A percentile compares a stretch with the other conserved stretches of the same genome.
Evolutionary conservation across 805 yeast species (phyloP).

Genomic region (Wickerhamomyces canadensis): DNA sequence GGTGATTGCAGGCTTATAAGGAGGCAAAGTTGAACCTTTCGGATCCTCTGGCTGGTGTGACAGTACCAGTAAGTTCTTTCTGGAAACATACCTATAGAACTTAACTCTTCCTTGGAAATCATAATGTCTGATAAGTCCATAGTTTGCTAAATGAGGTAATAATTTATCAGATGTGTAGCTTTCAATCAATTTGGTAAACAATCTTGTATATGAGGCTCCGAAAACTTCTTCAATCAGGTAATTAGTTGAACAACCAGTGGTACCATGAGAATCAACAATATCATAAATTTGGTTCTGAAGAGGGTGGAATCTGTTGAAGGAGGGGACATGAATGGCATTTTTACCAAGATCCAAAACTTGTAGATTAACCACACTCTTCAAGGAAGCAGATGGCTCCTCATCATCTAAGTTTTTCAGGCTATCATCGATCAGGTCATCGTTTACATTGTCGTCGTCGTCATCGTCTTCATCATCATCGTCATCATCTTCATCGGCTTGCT

Average conservation of each 20-base stretch:
- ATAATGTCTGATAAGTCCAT: constrained; percentile 50
- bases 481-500: constrained; percentile 23
- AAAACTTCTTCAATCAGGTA: constrained; percentile 43
- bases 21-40: constrained; percentile 25
- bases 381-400: constrained; percentile 14
- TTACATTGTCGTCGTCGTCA: constrained; percentile 26
- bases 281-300: constrained; percentile 58
- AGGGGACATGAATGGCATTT: constrained; percentile 10
- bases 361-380: constrained; percentile 13
- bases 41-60: constrained; percentile 22
- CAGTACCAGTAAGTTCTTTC: constrained; percentile 31
- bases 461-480: constrained; percentile 26
- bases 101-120: constrained; percentile 73
- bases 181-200: constrained; percentile 48
- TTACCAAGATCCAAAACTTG: constrained; percentile 13
- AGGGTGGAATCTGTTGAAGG: constrained; percentile 54
- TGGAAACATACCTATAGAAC: constrained; percentile 60
- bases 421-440: constrained; percentile 26
- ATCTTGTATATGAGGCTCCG: constrained; percentile 50
- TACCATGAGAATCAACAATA: constrained; percentile 33
- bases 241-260: constrained; percentile 55
- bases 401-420: constrained; percentile 18
- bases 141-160: constrained; percentile 25
- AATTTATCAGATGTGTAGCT: constrained; percentile 33
- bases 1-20: constrained; percentile 8